These are phyloP conservation scores for Sordariomycetes sp. DNA, from an alignment of 2,329 filamentous ascomycete genomes.

Conservation along the genomic window DNA sequence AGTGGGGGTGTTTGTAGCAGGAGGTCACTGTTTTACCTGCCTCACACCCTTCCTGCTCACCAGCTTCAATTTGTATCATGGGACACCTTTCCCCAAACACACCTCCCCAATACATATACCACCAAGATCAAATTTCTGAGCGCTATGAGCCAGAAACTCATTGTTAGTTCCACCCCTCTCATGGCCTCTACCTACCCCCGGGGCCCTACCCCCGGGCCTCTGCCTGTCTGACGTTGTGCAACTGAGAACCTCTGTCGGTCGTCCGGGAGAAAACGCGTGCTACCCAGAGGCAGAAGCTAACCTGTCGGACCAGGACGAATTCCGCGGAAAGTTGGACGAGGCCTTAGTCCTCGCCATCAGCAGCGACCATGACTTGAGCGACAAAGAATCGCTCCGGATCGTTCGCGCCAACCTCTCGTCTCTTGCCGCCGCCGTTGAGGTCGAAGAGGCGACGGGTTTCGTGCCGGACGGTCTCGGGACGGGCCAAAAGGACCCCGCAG, in stretches of 20 bases:
- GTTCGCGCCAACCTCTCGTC: conserved; percentile 49
- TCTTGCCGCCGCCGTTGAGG: conserved; percentile 51
- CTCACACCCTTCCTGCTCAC: not conserved
- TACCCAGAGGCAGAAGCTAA: not conserved
- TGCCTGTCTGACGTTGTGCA: not conserved
- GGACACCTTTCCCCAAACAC: not conserved
- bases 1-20: not conserved
- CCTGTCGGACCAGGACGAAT: conserved; percentile 45
- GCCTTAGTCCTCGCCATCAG: conserved; percentile 67
- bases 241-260: not conserved
- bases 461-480: conserved; percentile 53
- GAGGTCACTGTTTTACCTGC: not conserved
- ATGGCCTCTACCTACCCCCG: not conserved
- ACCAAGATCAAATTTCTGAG: not conserved
- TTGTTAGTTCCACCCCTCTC: not conserved
- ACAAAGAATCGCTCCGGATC: conserved; percentile 37
- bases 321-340: conserved; percentile 66
- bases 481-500: conserved; percentile 10
- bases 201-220: not conserved
- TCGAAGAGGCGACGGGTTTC: conserved; percentile 66
- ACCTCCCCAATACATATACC: not conserved
- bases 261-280: not conserved
- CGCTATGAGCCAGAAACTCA: not conserved
- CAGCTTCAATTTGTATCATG: not conserved
- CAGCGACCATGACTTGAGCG: conserved; percentile 58